These are phyloP conservation scores for Apiospora aurea DNA, from an alignment of 2,329 filamentous ascomycete species.

Conservation along the genomic window DNA sequence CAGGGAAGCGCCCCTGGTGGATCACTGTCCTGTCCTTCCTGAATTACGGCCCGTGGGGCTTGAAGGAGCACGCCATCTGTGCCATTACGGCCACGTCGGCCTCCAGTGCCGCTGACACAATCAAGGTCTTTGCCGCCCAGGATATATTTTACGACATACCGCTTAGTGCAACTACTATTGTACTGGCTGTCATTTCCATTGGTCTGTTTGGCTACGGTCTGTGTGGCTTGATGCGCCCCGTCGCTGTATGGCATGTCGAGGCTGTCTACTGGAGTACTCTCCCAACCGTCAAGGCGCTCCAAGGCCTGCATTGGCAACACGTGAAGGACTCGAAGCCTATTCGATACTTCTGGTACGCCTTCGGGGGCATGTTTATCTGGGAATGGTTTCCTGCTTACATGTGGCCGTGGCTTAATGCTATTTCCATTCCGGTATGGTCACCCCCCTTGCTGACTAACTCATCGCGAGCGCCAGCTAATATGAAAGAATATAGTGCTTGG, in stretches of 20 bases:
- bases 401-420: constrained; percentile 60
- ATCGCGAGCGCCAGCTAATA: neutral
- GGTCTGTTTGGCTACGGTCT: constrained; percentile 63
- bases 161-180: constrained; percentile 52
- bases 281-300: constrained; percentile 60
- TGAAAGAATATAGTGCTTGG: constrained; percentile 48
- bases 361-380: constrained; percentile 55
- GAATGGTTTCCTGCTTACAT: constrained; percentile 64
- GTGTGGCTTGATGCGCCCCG: constrained; percentile 59
- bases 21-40: constrained; percentile 52
- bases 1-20: constrained; percentile 50
- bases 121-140: constrained; percentile 55
- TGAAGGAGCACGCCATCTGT: constrained; percentile 64
- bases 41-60: constrained; percentile 58
- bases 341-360: constrained; percentile 59
- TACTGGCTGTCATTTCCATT: constrained; percentile 60
- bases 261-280: constrained; percentile 63
- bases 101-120: constrained; percentile 53
- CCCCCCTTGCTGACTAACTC: neutral
- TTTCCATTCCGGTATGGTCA: constrained; percentile 53
- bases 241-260: constrained; percentile 62
- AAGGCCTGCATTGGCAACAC: constrained; percentile 61
- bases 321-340: constrained; percentile 58
- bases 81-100: constrained; percentile 62
- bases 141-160: constrained; percentile 59